Evolutionary conservation across 2,329 filamentous ascomycete species (phyloP), one percentile per base, ranked within the genome.

Genomic region (Cladophialophora immunda): DNA sequence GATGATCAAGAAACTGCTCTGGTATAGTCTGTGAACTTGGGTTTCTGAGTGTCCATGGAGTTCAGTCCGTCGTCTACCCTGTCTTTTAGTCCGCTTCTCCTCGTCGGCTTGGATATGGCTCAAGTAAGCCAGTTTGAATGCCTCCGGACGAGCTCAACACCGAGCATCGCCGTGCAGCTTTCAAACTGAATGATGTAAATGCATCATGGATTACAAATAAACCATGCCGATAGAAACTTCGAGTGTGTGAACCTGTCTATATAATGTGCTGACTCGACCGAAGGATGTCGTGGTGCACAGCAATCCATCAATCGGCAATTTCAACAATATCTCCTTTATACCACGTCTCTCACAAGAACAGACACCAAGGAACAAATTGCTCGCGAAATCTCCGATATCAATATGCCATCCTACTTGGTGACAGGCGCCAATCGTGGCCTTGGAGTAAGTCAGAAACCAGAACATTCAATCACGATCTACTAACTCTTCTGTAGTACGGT

Each of bases 401-500:
- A 54, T 6, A 72, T 72, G 70, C 61, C 72, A 67, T 70, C 71
- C 11, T 74, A 75, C 59, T 58, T 75, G 25, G 68, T 76, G 29
- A 74, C 71, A 4, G 73, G 75, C 58, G 67, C 53, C n/a, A 74
- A 66, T 54, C 71, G 69, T 25, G 75, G 69, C 52, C 58, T 77
- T 68, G 69, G 74, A 15, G 58, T 61, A 36, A 54, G 58, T 41
- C 9, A 15, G 47, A 27, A 19, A 47, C 41, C 15, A 15, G 15
- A 7, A 38, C 29, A 25, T 53, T 53, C 22, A 11, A 34, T 19
- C 22, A 19, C 17, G 19, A 17, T 36, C 19, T 53, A 29, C 58
- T 61, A 19, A 61, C 32, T 13, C 30, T n/a, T 52, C 27, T 13
- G 0, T 45, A 66, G 45, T 85, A 80, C 59, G 84, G 81, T 67